Percentiles rank a stretch among this genome's conserved stretches.
These are phyloP conservation scores for Fomitopsis schrenkii DNA, from an alignment of 1,284 basidiomycete species.

Conservation along the genomic window DNA sequence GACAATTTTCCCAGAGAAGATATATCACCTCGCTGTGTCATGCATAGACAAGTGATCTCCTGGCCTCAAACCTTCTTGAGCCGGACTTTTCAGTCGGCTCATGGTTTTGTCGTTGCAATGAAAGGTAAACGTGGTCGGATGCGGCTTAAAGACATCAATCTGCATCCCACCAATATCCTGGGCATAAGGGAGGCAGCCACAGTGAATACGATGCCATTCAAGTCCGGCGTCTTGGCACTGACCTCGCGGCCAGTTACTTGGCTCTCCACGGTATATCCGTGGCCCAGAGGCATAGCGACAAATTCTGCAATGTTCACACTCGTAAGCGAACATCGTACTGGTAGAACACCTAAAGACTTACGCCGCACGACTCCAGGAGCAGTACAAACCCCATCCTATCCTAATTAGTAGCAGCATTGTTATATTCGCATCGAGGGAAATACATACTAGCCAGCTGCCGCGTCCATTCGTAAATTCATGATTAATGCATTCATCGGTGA, in stretches of 20 bases:
- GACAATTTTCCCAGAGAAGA: too few relatives aligned
- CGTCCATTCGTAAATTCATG: neutral
- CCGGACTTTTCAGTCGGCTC: neutral
- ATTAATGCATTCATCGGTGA: neutral
- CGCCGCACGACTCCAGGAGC: slow-evolving; percentile 5
- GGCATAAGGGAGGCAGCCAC: neutral
- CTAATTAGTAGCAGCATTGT: neutral
- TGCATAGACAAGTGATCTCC: neutral
- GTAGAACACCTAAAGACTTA: neutral
- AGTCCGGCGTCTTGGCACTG: neutral
- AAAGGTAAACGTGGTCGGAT: neutral
- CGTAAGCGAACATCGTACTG: neutral
- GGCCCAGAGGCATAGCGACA: slow-evolving; percentile 6
- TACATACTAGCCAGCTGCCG: neutral
- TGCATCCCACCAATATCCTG: slow-evolving; percentile 13
- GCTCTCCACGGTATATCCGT: slow-evolving; percentile 6
- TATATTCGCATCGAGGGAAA: neutral
- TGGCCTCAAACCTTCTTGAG: neutral
- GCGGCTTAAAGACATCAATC: slow-evolving; percentile 31
- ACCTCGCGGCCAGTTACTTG: slow-evolving; percentile 9
- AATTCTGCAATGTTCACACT: slow-evolving; percentile 2
- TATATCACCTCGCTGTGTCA: neutral
- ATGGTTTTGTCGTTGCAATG: neutral
- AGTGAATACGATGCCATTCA: neutral
- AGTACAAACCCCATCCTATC: slow-evolving; percentile 7